Evolutionary conservation across 805 yeast genomes (phyloP).

Genomic region (Clavispora fructus): DNA sequence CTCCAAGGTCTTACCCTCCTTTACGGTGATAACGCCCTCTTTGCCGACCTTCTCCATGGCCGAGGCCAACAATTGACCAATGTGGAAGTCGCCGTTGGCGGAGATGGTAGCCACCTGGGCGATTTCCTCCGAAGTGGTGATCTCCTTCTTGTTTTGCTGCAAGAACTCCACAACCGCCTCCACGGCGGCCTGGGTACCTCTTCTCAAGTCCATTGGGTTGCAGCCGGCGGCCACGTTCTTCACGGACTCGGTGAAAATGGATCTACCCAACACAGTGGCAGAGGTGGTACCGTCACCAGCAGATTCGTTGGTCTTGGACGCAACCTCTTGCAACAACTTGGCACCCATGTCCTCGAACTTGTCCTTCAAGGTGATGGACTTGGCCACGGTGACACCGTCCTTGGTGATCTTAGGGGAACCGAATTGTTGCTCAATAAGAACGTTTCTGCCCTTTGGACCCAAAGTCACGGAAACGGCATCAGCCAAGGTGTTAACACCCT

Average conservation of each 20-base stretch:
- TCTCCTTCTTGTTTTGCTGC: conserved; percentile 81
- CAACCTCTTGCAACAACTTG: conserved; percentile 90
- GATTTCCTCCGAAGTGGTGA: conserved; percentile 89
- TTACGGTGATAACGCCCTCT: conserved; percentile 97
- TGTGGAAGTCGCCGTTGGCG: conserved; percentile 92
- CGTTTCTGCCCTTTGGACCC: conserved; percentile 98
- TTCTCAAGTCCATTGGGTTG: conserved; percentile 97
- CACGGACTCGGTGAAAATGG: conserved; percentile 91
- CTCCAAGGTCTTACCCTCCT: conserved; percentile 94
- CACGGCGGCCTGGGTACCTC: conserved; percentile 96
- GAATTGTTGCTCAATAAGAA: conserved; percentile 90
- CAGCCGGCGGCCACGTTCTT: conserved; percentile 98
- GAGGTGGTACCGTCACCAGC: conserved; percentile 99
- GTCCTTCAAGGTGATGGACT: conserved; percentile 74
- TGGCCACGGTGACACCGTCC: conserved; percentile 98
- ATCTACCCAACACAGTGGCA: conserved; percentile 93
- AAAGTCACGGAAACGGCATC: conserved; percentile 95
- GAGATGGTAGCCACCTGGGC: conserved; percentile 98
- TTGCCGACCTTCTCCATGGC: conserved; percentile 99
- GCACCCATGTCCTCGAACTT: conserved; percentile 97
- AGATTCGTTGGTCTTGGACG: conserved; percentile 92
- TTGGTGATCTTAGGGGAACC: conserved; percentile 98
- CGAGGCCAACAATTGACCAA: conserved; percentile 83
- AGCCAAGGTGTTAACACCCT: conserved; percentile 92
- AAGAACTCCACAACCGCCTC: conserved; percentile 85